phyloP scores from a whole-genome alignment of 2,329 filamentous ascomycete genomes.

The Aspergillus udagawae region DNA sequence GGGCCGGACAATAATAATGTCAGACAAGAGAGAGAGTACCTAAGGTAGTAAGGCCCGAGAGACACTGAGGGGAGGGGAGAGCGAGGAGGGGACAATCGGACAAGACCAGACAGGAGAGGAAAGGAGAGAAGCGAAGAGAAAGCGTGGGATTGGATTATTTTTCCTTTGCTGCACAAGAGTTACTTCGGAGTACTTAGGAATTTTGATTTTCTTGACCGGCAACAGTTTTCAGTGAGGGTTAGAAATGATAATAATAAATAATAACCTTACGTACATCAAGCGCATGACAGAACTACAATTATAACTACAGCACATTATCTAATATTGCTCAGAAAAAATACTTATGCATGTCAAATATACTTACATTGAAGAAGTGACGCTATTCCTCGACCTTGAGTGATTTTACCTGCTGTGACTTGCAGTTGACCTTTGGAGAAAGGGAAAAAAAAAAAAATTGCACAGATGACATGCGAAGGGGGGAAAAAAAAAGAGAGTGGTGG shows the following conservation, averaged over 20 bases:
- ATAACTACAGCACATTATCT: not conserved
- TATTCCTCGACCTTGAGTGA: not conserved
- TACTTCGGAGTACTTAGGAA: not conserved
- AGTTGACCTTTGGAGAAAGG: not conserved
- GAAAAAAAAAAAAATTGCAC: not conserved
- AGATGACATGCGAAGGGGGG: not conserved
- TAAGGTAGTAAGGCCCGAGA: not conserved
- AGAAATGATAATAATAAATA: not conserved
- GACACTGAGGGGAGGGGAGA: not conserved
- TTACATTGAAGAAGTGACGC: not conserved
- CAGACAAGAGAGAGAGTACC: constrained; percentile 11
- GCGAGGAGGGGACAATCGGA: not conserved
- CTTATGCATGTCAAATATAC: not conserved
- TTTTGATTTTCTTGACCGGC: constrained; percentile 14
- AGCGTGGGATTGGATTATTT: constrained; percentile 9
- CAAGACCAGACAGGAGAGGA: not conserved
- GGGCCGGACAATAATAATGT: constrained; percentile 12
- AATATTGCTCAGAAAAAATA: not conserved
- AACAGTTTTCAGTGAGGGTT: constrained; percentile 7
- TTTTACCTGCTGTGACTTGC: not conserved
- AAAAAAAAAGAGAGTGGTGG: constrained; percentile 13
- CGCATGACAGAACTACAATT: not conserved
- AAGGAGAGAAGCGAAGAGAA: not conserved
- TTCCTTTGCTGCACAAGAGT: not conserved
- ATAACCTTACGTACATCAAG: not conserved